Evolutionary conservation across 768 basidiomycete species (phyloP), one percentile per base, ranked within the genome.

Genomic region (Lactarius hatsudake): DNA sequence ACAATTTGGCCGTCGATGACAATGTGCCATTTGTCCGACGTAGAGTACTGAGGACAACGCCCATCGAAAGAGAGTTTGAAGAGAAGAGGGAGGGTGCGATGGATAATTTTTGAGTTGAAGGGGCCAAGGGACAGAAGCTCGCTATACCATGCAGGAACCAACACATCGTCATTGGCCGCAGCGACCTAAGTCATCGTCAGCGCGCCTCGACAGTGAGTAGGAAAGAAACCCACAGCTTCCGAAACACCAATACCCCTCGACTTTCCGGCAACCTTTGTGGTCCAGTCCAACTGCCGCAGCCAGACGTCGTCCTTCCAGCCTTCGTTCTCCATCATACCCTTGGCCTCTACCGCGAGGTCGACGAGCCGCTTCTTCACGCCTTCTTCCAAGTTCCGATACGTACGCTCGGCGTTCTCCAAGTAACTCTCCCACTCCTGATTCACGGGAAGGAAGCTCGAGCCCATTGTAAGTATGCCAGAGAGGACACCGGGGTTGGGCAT

Each of bases 241-340:
- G 74, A 66, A 18, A 78, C 71, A 13, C 76, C 63, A 9, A 91
- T 74, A 0, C 90, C 90, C 73, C 91, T 81, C 10, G 88, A 87
- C 75, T 87, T 86, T 43, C 85, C 83, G 0, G 86, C 87, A 7
- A 83, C 80, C 76, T 98, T 98, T 1, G 93, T 93, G 1, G 92
- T 88, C 97, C 97, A 98, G 75, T 99, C 96, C 65, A 98, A 80
- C 75, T 99, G 97, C 59, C 81, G 84, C 17, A 96, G 77, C 94
- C 94, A 97, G 8, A 87, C 86, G 76, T 94, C 90, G 3, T 82
- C 80, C 74, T 81, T 84, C 90, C 87, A 94, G 59, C 74, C 76
- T 36, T 78, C 84, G 58, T 77, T 76, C 13, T 79, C 77, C 79
- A 84, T 80, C 76, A 89, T 69, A 9, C 61, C 72, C 71, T 81